Evolutionary conservation across 106 monocot species (phyloP).

Genomic region (Allium fistulosum): DNA sequence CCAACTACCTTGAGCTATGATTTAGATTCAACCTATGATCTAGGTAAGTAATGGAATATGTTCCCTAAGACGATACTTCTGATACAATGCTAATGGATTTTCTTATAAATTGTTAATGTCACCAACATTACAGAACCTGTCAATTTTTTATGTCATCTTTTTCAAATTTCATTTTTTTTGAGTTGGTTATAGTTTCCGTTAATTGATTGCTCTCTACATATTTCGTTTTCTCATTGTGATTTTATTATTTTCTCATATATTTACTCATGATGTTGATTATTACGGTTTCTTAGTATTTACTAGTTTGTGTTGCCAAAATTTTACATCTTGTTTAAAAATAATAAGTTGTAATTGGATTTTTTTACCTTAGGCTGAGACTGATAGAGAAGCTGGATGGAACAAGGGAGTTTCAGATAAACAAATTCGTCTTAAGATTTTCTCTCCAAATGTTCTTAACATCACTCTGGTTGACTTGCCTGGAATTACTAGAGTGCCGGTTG

Average conservation of each 20-base stretch:
- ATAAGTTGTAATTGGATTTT: background rate
- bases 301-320: constrained; percentile 2
- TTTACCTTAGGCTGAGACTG: constrained; percentile 58
- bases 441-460: constrained; percentile 79
- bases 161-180: no score
- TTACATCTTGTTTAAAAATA: no score
- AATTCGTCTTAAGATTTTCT: constrained; percentile 80
- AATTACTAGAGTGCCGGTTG: constrained; percentile 84
- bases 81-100: no score
- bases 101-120: no score
- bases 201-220: no score
- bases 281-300: background rate
- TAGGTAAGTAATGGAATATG: no score
- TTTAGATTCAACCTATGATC: no score
- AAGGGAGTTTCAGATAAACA: constrained; percentile 81
- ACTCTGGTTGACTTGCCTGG: constrained; percentile 90
- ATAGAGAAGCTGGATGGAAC: constrained; percentile 72
- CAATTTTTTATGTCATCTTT: no score
- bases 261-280: background rate
- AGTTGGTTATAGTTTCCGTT: no score
- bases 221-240: background rate
- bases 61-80: no score
- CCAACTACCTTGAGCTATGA: no score
- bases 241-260: background rate
- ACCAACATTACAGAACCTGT: no score